Evolutionary conservation across 768 basidiomycete genomes (phyloP), one percentile per base, ranked within the genome.

Genomic region (Phylloporus rhodoxanthus): DNA sequence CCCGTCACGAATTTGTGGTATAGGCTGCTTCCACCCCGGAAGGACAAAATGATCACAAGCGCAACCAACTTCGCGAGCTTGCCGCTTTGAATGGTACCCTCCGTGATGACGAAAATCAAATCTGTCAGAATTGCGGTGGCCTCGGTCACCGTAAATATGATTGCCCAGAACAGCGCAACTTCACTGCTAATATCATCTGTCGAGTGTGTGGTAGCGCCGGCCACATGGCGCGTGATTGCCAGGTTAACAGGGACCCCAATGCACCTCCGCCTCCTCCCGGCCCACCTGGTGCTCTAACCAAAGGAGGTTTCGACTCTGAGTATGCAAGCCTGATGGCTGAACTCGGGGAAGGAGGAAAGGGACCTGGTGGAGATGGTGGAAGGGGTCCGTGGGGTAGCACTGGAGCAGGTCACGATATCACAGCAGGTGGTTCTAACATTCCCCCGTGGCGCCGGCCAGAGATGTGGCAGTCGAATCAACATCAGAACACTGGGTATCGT

Each of bases 31-130:
- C 95, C 13, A 96, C 94, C 7, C 96, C 96, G 6, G 96, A 99
- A 75, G 96, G 94, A 26, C 93, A 99, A 72, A 99, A 99, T 66
- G 95, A 96, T 62, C 96, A 99, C 75, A 99, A 99, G 69, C 88
- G 95, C 46, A 97, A 95, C 64, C 96, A 99, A 71, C 83, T 99
- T 39, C 90, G 96, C 60, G 96, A 99, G 67, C 80, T 99, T 40
- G 96, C 96, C 15, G 93, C 93, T 17, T 74, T 99, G 49, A 99
- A 99, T 65, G 96, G 96, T 72, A 99, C 96, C 39, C 84, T 99
- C 48, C 93, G 96, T 60, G 96, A 99, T 64, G 96, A 99, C 67
- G 96, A 99, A 74, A 98, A 98, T 65, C 96, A 99, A 71, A 84
- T 97, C 54, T 99, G 96, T 73, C 94, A 98, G 73, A 95, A 95